Base-by-base conservation (phyloP, 306 rosid species). In the Lathyrus aphaca region DNA sequence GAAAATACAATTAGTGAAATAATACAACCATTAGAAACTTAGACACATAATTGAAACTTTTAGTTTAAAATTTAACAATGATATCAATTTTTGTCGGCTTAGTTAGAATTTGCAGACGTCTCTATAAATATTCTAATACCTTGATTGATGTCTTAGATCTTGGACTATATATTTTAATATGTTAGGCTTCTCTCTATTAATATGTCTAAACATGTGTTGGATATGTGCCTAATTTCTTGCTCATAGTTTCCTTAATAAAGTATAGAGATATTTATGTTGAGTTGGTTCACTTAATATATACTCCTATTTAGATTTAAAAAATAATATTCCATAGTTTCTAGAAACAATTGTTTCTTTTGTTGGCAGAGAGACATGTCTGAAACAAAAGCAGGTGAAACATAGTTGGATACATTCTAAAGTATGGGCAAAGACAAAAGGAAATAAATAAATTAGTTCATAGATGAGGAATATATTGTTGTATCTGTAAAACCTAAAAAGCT, bases 401-500 rank as follows among this genome's bases (percentile, higher is more conserved):
- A 57, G 77, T 72, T 25, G 25, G 66, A 66, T 58, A 66, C 71
- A 78, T 72, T 78, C 82, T 59, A 73, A 79, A 73, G 71, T n/a
- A 17, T 57, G 12, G 73, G 46, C 51, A 76, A 69, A 62, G 59
- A 53, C 39, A 25, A 37, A 56, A 71, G 10, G 14, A 8, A 8
- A 8, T 3, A 8, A 18, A 19, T 50, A 18, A 18, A 18, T 50
- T 18, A 9, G 27, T 5, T 50, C 10, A 8, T 3, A 32, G 14
- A 15, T 68, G 21, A n/a, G 46, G 54, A 37, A 17, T 66, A 13
- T 54, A 46, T 40, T 9, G 37, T 37, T 60, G 5, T 10, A 35
- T 62, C 78, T 73, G 61, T 73, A 59, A 59, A 73, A 59, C 64
- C 68, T 35, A 39, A 55, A 62, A 69, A 46, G 8, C 15, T 58